These are phyloP conservation scores for Thielaviopsis ethacetica DNA, from an alignment of 2,329 filamentous ascomycete species.

Conservation along the genomic window DNA sequence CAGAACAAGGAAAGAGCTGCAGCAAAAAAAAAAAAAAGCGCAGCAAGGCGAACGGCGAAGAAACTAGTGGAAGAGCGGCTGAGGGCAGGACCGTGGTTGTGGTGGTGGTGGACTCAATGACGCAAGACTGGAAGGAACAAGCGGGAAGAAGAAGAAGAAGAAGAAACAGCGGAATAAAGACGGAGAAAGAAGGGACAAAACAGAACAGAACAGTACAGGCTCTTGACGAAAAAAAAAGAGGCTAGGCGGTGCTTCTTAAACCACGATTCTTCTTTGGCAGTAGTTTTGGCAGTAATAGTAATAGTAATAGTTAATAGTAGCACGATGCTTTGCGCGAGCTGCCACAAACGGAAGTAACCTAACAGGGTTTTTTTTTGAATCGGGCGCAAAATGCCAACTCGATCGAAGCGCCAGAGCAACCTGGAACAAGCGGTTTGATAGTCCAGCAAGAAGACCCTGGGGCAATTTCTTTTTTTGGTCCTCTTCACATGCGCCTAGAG, in stretches of 20 bases:
- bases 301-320: too few species aligned
- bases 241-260: background rate
- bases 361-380: background rate
- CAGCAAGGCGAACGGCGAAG: background rate
- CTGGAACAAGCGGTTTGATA: background rate
- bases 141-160: background rate
- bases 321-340: background rate
- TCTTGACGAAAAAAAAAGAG: too few species aligned
- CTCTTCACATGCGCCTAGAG: background rate
- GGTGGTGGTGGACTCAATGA: background rate
- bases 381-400: background rate
- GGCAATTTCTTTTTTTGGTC: background rate
- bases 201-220: background rate
- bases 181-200: background rate
- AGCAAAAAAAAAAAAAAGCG: background rate
- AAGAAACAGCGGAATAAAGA: background rate
- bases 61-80: background rate
- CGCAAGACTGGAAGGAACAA: background rate
- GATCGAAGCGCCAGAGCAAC: background rate
- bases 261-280: background rate
- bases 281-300: too few species aligned
- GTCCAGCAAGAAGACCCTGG: background rate
- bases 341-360: background rate
- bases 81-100: background rate
- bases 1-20: background rate